Evolutionary conservation across 2,329 filamentous ascomycete species (phyloP), one percentile per base, ranked within the genome.

Genomic region (Aspergillus pseudonomiae): DNA sequence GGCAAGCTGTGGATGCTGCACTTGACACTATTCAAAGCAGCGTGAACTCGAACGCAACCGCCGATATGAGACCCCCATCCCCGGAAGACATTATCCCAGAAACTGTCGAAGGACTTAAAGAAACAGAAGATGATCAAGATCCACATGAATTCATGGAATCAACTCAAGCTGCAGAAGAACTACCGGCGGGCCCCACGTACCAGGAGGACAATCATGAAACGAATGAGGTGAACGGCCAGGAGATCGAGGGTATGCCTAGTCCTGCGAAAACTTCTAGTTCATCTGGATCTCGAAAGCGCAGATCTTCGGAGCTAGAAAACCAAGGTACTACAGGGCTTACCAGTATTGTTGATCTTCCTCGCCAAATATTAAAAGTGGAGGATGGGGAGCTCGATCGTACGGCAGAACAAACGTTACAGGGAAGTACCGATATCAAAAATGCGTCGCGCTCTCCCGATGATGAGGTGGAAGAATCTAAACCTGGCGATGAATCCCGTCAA

Each of bases 301-400:
- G 70, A 45, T 73, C 73, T 36, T 58, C 65, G 2, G 71, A 73
- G 19, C 63, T 68, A 36, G 67, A 71, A 59, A 70, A 68, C 50
- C 60, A 43, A 43, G 56, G 56, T 19, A 65, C 66, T 16, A 19
- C 62, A 14, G 64, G 69, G 28, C 63, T 65, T 16, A 65, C 60
- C 5, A 68, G 63, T n/a, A n/a, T 41, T 6, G 50, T 65, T n/a
- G 63, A 60, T 30, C 66, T 68, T 16, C 63, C 67, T 9, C 66
- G 61, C 56, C 77, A 77, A 63, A 78, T 73, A 53, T 63, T 66
- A 9, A 78, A 77, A 57, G 24, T 74, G 46, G 77, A 77, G 63
- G 70, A 74, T 9, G 67, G 67, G 21, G 71, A 71, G 48, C 50
- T 63, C n/a, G 69, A 68, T 50, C 64, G 60, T n/a, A 68, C 63